Percentiles rank a stretch among this genome's conserved stretches.
Evolutionary conservation across 176 grass and related monocot genomes (phyloP).

Genomic region (Carex parvula): DNA sequence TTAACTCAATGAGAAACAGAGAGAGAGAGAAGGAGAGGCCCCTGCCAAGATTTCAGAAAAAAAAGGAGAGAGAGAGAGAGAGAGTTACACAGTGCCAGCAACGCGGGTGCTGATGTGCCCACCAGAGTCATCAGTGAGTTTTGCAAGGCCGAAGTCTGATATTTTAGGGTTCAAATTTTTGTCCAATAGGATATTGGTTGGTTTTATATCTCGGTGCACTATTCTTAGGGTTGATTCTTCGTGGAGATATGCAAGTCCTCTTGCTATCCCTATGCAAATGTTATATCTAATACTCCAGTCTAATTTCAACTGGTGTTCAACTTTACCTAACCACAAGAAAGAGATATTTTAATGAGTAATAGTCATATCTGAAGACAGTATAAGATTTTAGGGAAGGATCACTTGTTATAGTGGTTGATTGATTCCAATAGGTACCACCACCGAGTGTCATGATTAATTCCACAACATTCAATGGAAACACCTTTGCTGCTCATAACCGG

Average conservation of each 20-base stretch:
- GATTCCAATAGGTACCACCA: background rate
- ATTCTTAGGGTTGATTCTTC: constrained; percentile 86
- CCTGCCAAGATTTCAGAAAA: background rate
- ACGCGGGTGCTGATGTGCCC: constrained; percentile 65
- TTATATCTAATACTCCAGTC: constrained; percentile 60
- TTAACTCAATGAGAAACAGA: background rate
- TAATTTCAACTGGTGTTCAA: constrained; percentile 50
- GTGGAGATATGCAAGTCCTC: constrained; percentile 74
- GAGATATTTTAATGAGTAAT: background rate
- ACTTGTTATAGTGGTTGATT: background rate
- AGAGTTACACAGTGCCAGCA: constrained; percentile 84
- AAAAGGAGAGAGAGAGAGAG: background rate
- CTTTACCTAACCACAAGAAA: constrained; percentile 34
- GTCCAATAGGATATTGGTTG: constrained; percentile 84
- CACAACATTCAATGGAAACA: background rate
- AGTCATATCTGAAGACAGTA: background rate
- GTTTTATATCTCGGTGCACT: constrained; percentile 88
- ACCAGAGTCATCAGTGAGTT: constrained; percentile 66
- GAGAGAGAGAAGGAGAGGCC: background rate
- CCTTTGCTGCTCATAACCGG: background rate
- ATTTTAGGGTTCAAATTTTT: constrained; percentile 78
- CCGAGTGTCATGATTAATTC: background rate
- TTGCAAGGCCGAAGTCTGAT: constrained; percentile 91
- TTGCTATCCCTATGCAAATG: constrained; percentile 71
- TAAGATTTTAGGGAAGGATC: background rate